Evolutionary conservation across 805 yeast species (phyloP), one percentile per base, ranked within the genome.

Genomic region (Yamadazyma philogaea): DNA sequence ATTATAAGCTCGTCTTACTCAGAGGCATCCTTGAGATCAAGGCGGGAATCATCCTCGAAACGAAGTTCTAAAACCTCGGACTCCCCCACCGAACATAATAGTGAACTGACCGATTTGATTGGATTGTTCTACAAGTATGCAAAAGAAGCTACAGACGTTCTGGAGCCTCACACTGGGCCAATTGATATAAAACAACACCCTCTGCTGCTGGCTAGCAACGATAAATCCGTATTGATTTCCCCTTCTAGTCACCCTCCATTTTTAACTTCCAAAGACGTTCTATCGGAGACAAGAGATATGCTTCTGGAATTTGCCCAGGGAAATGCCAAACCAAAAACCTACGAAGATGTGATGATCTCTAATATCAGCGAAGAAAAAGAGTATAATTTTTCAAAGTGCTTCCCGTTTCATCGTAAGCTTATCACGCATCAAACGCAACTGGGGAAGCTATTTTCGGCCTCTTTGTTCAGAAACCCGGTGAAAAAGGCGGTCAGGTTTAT

Each of bases 371-470:
- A 67, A 46, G 56, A 58, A 20, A 79, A 81, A 48, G 96, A 87
- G 56, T 71, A 75, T 42, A 72, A 80, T 40, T 87, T 82, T 59
- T 81, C 82, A 5, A 84, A 81, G 53, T 87, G 91, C 52, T 89
- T 87, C 62, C 97, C 97, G 0, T 78, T 81, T 42, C 86, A 84
- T 56, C 72, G 96, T 45, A 82, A 60, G 65, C 79, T 39, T 66
- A 74, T 63, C 47, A 74, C 50, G 65, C 76, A 56, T 69, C 80
- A 49, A 65, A 80, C 61, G 60, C 88, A 40, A 72, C 85, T 45
- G 71, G 79, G 34, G 72, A 66, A 60, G 48, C 52, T 40, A 39
- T 58, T 45, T 46, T 60, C 41, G 44, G 39, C 56, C n/a, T 48
- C 55, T 10, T 50, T 52, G 8, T 49, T 49, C 37, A 45, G 42